A percentile compares a stretch with the other conserved stretches of the same genome.
Conservation (phyloP, 768 basidiomycete species). For the Zangia roseola region DNA sequence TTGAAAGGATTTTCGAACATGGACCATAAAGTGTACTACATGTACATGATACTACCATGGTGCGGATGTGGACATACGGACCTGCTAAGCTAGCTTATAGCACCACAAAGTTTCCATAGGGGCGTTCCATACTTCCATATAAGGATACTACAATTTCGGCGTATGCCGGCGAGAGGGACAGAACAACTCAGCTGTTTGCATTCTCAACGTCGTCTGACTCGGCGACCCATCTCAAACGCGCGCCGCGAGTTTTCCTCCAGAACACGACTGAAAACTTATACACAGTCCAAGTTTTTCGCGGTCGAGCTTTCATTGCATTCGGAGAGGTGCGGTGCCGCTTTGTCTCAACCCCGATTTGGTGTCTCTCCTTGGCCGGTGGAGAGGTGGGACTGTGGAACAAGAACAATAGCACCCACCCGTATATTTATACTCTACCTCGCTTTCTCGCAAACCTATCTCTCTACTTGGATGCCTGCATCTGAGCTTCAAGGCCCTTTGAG, state of each 20-base stretch:
- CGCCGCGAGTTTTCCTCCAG: background rate
- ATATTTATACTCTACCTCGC: background rate
- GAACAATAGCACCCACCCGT: conserved; percentile 15
- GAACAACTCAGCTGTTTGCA: conserved; percentile 11
- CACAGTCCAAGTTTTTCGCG: background rate
- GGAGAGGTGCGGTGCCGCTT: conserved; percentile 3
- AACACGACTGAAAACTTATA: background rate
- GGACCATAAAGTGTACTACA: too few species aligned
- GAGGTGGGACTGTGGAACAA: conserved; percentile 9
- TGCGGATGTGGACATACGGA: too few species aligned
- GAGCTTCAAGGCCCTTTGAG: conserved; percentile 23
- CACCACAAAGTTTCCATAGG: too few species aligned
- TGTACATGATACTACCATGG: too few species aligned
- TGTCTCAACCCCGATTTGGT: conserved; percentile 23
- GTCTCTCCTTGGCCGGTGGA: conserved; percentile 1
- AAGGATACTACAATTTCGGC: conserved; percentile 4
- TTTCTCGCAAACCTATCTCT: background rate
- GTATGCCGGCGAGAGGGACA: conserved; percentile 18
- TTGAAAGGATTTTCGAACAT: too few species aligned
- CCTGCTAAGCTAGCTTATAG: too few species aligned
- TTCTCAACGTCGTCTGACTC: conserved; percentile 3
- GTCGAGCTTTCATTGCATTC: background rate
- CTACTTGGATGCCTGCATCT: conserved; percentile 19
- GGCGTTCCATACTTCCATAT: too few species aligned
- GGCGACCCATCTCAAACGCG: conserved; percentile 8